Evolutionary conservation across 768 basidiomycete species (phyloP).

Genomic region (Hirschioporus abietinus): DNA sequence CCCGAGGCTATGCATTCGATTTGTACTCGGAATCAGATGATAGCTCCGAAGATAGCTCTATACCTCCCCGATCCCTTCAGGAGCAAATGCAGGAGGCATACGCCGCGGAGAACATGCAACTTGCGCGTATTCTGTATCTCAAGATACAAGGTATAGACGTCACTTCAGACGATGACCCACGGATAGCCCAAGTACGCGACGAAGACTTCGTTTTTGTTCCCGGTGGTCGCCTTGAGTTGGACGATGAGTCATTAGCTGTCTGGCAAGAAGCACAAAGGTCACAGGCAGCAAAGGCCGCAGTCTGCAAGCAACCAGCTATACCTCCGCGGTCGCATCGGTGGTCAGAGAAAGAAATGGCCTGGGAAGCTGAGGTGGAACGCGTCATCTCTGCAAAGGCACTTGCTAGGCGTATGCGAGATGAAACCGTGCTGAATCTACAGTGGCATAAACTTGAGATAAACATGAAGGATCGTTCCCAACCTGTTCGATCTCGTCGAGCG

Average conservation of each 20-base stretch:
- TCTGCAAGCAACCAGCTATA: conserved; percentile 23
- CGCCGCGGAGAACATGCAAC: conserved; percentile 59
- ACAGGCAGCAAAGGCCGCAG: conserved; percentile 28
- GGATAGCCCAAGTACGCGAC: conserved; percentile 54
- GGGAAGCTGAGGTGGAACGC: conserved; percentile 20
- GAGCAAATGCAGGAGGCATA: conserved; percentile 67
- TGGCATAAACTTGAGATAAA: conserved; percentile 15
- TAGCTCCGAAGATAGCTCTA: not conserved
- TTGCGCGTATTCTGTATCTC: conserved; percentile 60
- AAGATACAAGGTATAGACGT: conserved; percentile 57
- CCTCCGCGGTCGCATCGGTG: conserved; percentile 9
- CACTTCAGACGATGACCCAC: conserved; percentile 52
- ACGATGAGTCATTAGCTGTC: conserved; percentile 36
- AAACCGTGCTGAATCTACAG: conserved; percentile 14
- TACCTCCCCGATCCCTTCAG: conserved; percentile 39
- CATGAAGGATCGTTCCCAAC: conserved; percentile 19
- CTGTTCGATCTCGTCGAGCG: conserved; percentile 8
- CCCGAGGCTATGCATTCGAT: not conserved
- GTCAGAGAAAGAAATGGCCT: conserved; percentile 21
- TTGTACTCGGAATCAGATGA: not conserved
- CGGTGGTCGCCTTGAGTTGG: conserved; percentile 31
- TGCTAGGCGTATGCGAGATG: conserved; percentile 18
- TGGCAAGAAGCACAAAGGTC: conserved; percentile 29
- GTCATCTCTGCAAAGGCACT: conserved; percentile 20
- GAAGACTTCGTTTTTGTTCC: conserved; percentile 42